phyloP scores from a whole-genome alignment of 2,329 filamentous ascomycete genomes.

The Sporothrix globosa region DNA sequence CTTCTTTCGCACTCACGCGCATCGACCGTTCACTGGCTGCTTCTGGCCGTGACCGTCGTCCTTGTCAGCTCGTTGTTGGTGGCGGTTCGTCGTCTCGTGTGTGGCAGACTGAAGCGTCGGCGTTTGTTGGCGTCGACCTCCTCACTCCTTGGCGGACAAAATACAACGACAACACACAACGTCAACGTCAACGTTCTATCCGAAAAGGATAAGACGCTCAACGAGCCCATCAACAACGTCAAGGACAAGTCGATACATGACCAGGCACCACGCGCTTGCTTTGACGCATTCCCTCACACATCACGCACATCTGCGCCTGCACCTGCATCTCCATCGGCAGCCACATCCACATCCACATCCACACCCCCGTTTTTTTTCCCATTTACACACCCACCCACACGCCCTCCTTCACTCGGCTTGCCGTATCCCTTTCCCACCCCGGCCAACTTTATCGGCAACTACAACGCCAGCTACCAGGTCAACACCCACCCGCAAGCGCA shows the following conservation, averaged over 20 bases:
- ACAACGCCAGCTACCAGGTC: background rate
- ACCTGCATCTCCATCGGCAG: background rate
- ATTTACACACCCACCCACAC: background rate
- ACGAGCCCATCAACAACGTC: background rate
- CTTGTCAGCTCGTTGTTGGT: conserved; percentile 27
- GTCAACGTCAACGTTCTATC: background rate
- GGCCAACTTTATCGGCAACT: background rate
- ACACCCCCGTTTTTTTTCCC: background rate
- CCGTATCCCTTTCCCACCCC: background rate
- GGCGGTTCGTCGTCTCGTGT: background rate
- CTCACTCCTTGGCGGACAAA: too few relatives aligned
- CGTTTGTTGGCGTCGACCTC: background rate
- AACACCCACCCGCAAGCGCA: too few relatives aligned
- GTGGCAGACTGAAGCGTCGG: background rate
- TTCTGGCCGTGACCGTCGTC: conserved; percentile 7
- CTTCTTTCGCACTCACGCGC: background rate
- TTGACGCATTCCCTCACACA: background rate
- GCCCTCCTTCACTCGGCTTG: background rate
- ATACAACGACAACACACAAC: background rate
- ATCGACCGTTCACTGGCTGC: conserved; percentile 23
- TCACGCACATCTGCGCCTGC: background rate
- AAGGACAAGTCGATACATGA: background rate
- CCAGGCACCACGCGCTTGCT: background rate
- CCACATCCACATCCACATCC: background rate
- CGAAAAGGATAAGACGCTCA: background rate